Evolutionary conservation across 1,139 yeast genomes (phyloP).

Genomic region (Taphrina flavorubra): DNA sequence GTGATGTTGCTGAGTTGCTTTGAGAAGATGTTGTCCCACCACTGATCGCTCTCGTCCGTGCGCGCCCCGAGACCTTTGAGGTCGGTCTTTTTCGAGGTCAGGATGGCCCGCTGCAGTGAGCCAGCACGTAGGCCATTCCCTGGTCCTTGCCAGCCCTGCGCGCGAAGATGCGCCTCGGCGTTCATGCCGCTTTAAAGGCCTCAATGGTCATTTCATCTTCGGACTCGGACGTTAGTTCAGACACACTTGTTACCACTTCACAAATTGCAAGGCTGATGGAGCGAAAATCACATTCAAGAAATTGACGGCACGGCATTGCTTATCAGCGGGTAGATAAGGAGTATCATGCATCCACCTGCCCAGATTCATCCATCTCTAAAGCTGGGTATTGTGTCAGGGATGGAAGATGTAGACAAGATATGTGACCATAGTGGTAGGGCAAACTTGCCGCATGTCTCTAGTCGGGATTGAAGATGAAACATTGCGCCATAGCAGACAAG

Average conservation of each 20-base stretch:
- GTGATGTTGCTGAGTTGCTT: constrained; percentile 35
- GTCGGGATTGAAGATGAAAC: no score
- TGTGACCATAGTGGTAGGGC: no score
- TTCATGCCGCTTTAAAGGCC: constrained; percentile 30
- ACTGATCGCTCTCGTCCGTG: constrained; percentile 36
- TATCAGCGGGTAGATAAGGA: constrained; percentile 11
- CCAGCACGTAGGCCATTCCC: constrained; percentile 42
- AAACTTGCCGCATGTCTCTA: no score
- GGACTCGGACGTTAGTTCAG: not conserved
- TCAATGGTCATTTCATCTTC: no score
- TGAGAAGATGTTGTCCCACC: constrained; percentile 39
- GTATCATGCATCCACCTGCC: no score
- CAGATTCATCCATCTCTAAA: no score
- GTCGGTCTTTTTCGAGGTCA: constrained; percentile 42
- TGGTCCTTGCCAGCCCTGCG: constrained; percentile 43
- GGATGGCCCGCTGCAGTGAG: constrained; percentile 40
- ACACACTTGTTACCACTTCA: not conserved
- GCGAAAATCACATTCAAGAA: no score
- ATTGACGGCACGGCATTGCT: not conserved
- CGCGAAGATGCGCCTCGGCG: constrained; percentile 37
- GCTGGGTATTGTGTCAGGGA: no score
- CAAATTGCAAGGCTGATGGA: no score
- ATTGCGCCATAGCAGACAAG: no score
- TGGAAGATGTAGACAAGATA: no score
- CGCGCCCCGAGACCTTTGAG: constrained; percentile 39